Evolutionary conservation across 768 basidiomycete genomes (phyloP), one percentile per base, ranked within the genome.

Genomic region (Kondoa malvinella): DNA sequence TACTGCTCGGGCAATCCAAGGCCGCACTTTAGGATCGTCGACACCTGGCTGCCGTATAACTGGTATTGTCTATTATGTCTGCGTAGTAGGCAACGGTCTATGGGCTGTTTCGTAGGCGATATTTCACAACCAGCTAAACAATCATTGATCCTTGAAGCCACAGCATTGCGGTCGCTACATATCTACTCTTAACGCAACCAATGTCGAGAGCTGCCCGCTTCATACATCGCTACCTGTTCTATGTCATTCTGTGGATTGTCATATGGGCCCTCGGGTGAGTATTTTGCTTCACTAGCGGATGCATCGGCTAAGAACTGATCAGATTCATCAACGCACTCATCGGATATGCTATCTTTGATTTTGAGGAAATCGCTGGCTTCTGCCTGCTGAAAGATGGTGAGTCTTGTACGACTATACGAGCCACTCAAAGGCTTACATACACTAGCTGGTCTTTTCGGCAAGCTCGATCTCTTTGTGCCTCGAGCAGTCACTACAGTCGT

Each of bases 131-230:
- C n/a, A 4, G 32, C 33, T 30, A 32, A 33, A 8, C 15, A 32
- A 25, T 25, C 25, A 8, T 21, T 30, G 4, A 3, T 56, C 3
- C 16, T 8, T 63, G 16, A 56, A 25, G 1, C 4, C 3, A 16
- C 65, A 66, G 65, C 1, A 56, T 66, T 30, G 65, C 65, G 2
- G 29, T 66, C 4, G 56, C 34, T 31, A 66, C 65, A 26, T 66
- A 66, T 25, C 30, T 31, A 4, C 27, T 57, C 15, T 29, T 66
- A 12, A 40, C 57, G 16, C 65, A 66, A 25, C 65, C 65, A 2
- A 33, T 66, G 65, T 66, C 65, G 15, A 26, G 57, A 57, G 17
- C 30, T 1, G 21, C 56, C 12, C 50, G 29, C 1, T 21, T 31
- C 14, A 4, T 66, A 4, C 56, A 66, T 3, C 31, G 27, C 56